Base-by-base conservation (phyloP, 768 basidiomycete species). In the Auriculariales sp. region DNA sequence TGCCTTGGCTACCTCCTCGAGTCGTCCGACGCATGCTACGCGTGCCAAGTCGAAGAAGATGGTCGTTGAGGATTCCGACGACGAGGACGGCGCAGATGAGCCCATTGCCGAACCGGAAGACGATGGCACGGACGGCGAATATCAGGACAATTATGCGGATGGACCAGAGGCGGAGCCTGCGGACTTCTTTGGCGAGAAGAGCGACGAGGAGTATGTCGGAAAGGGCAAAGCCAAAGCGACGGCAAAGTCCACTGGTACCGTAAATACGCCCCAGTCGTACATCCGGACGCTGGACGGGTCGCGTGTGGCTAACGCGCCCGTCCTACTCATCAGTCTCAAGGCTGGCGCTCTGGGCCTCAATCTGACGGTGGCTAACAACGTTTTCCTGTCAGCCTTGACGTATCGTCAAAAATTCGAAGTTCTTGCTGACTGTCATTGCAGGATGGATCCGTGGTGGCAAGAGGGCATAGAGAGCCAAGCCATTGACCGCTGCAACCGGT, bases 311-410 rank as follows among this genome's bases (percentile, higher is more conserved):
- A 86, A 81, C 58, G 85, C 90, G 3, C 74, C 71, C 52, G 81
- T 93, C 29, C 81, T 93, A 83, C 68, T 93, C 48, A 81, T 93
- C 49, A 91, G 89, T 4, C 68, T 92, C 57, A 92, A 90, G 66
- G 56, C 66, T 61, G 90, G 90, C 17, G 88, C 90, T 3, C 71
- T 93, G 28, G 90, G 90, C 6, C 65, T 93, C 49, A 92, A 93
- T 62, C 64, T 92, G 55, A 92, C 89, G 55, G 88, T 83, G 17
- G 90, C 89, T 1, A 90, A 90, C 57, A 86, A 91, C 61, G 85
- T 87, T 7, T 84, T 79, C 57, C 64, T 88, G 83, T 85, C 58
- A 66, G 79, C 68, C 22, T 36, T 14, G 42, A 25, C 46, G n/a
- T n/a, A n/a, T n/a, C n/a, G n/a, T n/a, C n/a, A n/a, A n/a, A n/a